Evolutionary conservation across 2,329 filamentous ascomycete genomes (phyloP).

Genomic region (Sphaerulina vaccinii): DNA sequence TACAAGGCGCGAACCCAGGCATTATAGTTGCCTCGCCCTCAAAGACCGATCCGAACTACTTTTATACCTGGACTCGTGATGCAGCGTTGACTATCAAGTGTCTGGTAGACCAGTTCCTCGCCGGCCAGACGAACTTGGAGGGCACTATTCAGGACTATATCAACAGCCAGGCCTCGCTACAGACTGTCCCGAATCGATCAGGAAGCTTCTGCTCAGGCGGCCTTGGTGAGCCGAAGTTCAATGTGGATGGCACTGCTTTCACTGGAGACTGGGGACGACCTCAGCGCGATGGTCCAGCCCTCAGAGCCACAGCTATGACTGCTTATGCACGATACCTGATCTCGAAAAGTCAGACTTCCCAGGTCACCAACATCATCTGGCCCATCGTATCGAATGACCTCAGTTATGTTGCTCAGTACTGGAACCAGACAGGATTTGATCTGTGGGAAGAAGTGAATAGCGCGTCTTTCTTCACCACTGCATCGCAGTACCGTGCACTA

Average conservation of each 20-base stretch:
- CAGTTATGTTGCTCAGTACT: conserved; percentile 69
- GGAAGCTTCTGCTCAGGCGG: conserved; percentile 54
- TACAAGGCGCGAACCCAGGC: conserved; percentile 49
- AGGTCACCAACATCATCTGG: conserved; percentile 62
- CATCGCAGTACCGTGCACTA: conserved; percentile 64
- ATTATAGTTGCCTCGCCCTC: conserved; percentile 58
- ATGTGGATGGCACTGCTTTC: conserved; percentile 58
- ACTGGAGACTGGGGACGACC: conserved; percentile 68
- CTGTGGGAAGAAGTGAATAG: conserved; percentile 80
- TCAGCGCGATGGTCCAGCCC: conserved; percentile 74
- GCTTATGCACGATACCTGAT: conserved; percentile 72
- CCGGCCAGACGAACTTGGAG: conserved; percentile 56
- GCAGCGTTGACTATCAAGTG: conserved; percentile 68
- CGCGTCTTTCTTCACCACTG: conserved; percentile 76
- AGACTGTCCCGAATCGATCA: conserved; percentile 68
- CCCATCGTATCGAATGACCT: conserved; percentile 75
- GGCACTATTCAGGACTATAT: conserved; percentile 67
- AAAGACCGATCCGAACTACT: conserved; percentile 60
- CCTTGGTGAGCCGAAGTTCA: conserved; percentile 72
- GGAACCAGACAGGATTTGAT: conserved; percentile 64
- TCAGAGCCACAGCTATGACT: conserved; percentile 72
- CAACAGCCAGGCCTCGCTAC: conserved; percentile 63
- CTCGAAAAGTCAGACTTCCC: conserved; percentile 32
- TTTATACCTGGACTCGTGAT: conserved; percentile 77
- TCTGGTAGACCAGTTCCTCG: conserved; percentile 65